Evolutionary conservation across 352 stramenopile species (phyloP), one percentile per base, ranked within the genome.

Genomic region (Pythium phragmiticola): DNA sequence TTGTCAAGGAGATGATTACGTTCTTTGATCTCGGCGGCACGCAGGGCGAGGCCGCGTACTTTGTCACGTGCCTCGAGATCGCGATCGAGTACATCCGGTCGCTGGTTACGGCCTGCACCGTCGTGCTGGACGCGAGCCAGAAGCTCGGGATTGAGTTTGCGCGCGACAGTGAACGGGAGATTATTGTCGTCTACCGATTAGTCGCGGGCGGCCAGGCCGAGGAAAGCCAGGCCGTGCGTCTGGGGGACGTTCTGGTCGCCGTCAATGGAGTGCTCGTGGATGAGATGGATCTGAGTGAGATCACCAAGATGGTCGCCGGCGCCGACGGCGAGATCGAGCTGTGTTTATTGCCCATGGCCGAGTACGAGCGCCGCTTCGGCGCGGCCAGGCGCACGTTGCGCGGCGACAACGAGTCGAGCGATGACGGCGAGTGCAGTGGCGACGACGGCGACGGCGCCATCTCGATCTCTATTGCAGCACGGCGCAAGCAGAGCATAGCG

Each of bases 41-140:
- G 12, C 77, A 87, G 21, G 87, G 87, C 56, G 87, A 95, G 64
- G 85, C 85, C 30, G 83, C 84, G 58, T 95, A 95, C 66, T 95
- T 93, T 62, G 84, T 93, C 26, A 93, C 84, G 41, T 95, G 87
- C 61, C 63, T 95, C 14, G 87, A 95, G 72, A 95, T 95, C 58
- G 87, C 84, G 36, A 69, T 95, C 51, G 87, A 95, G 71, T 95
- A 95, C 76, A 90, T 95, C 13, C 81, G 86, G 17, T 92, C 84
- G 26, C 82, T 95, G 8, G 57, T 93, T 30, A 91, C 82, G 1
- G 84, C 86, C n/a, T 92, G 83, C 54, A 92, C 86, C 0, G 82
- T 92, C 11, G 80, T 90, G 58, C 64, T 95, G 17, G 86, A 90
- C 17, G 78, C 80, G 11, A 74, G 75, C 21, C 72, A 76, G 36